Percentiles rank a stretch among this genome's conserved stretches.
Conservation (phyloP, 352 stramenopile species). For the Saprolegnia diclina region DNA sequence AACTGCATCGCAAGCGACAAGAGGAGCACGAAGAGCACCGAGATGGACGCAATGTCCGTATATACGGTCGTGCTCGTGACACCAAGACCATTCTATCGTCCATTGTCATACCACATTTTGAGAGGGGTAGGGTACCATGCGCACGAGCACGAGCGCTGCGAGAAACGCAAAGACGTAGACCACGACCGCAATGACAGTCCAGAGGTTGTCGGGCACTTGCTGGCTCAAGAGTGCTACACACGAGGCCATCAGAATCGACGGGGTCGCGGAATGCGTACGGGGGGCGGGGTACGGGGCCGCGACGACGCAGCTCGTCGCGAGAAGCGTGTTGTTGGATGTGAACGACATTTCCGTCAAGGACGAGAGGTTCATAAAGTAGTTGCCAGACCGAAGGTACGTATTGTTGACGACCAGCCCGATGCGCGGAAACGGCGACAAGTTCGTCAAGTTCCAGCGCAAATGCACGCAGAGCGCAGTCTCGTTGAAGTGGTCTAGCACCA, state of each 20-base stretch:
- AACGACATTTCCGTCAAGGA: neutral
- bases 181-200: slow-evolving; percentile 9
- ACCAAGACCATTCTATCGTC: slow-evolving; percentile 66
- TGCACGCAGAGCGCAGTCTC: neutral
- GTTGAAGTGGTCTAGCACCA: neutral
- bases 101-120: too few species aligned
- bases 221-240: neutral
- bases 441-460: neutral
- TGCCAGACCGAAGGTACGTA: neutral
- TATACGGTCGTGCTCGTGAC: slow-evolving; percentile 74
- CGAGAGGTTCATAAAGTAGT: neutral
- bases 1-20: slow-evolving; percentile 67
- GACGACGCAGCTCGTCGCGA: neutral
- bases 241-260: neutral
- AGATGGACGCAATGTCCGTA: slow-evolving; percentile 81
- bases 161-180: slow-evolving; percentile 15
- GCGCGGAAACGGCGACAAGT: neutral
- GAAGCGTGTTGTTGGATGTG: neutral
- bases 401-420: neutral
- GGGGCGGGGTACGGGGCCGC: neutral
- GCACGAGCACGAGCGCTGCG: neutral
- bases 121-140: too few species aligned
- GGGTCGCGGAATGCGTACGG: neutral
- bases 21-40: slow-evolving; percentile 48
- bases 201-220: slow-evolving; percentile 7